A percentile compares a stretch with the other conserved stretches of the same genome.
These are phyloP conservation scores for Starmerella floricola DNA, from an alignment of 805 yeast species.

Conservation along the genomic window DNA sequence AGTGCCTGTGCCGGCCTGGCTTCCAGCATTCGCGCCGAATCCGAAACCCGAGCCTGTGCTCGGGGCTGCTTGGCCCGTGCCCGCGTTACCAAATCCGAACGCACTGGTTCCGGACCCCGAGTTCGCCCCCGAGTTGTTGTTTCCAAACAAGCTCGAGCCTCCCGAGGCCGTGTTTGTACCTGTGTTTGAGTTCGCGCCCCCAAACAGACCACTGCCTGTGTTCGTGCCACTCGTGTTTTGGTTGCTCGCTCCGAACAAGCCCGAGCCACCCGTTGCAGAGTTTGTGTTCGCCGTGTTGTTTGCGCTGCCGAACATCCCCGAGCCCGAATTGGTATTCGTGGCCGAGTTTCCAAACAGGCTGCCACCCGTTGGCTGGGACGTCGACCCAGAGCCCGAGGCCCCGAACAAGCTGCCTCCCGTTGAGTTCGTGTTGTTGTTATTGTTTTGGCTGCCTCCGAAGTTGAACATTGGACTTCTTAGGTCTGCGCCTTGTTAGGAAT, in stretches of 20 bases:
- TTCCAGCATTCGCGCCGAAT: no score
- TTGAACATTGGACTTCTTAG: slow-evolving; percentile 2
- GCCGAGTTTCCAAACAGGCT: background rate
- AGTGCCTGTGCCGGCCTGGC: no score
- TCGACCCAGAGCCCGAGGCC: background rate
- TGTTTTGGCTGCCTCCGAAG: slow-evolving; percentile 2
- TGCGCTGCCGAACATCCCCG: background rate
- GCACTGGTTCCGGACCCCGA: no score
- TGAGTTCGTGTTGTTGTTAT: background rate
- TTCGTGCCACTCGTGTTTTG: no score
- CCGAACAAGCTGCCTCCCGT: slow-evolving; percentile 5
- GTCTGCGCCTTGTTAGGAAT: background rate
- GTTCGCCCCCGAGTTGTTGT: no score
- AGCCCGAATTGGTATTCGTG: no score
- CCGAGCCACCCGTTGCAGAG: background rate
- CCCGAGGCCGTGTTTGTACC: no score
- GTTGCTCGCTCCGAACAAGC: background rate
- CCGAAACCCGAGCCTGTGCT: no score
- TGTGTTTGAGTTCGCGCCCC: no score
- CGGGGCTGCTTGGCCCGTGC: no score
- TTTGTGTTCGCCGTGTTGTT: background rate
- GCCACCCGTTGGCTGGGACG: background rate
- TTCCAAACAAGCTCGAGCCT: no score
- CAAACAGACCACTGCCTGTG: slow-evolving; percentile 10
- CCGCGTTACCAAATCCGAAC: no score